A percentile compares a stretch with the other conserved stretches of the same genome.
Conservation (phyloP, 208 protist genomes). For the Naegleria gruberi region DNA sequence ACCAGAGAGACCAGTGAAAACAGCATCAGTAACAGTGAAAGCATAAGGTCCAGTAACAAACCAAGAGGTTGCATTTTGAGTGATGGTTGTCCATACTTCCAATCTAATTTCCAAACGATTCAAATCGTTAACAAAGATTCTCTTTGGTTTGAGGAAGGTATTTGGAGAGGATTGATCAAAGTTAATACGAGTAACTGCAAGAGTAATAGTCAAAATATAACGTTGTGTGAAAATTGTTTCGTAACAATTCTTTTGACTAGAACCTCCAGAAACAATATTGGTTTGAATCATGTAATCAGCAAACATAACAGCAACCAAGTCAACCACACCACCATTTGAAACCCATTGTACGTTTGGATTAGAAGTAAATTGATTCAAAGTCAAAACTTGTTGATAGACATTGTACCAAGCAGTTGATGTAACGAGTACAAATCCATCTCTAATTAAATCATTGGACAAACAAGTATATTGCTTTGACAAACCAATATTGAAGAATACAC, state of each 20-base stretch:
- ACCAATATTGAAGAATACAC: not conserved
- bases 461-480: not conserved
- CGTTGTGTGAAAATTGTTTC: not conserved
- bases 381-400: not conserved
- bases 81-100: not conserved
- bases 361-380: not conserved
- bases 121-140: not conserved
- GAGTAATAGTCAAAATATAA: not conserved
- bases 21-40: not conserved
- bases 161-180: not conserved
- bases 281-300: not conserved
- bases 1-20: not conserved
- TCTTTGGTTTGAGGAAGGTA: not conserved
- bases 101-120: not conserved
- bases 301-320: not conserved
- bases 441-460: not conserved
- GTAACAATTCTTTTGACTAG: not conserved
- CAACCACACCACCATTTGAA: not conserved
- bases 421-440: not conserved
- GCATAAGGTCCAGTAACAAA: not conserved
- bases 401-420: not conserved
- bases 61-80: not conserved
- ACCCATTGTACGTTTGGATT: not conserved
- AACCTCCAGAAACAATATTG: not conserved
- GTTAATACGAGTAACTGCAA: not conserved